These are phyloP conservation scores for Penicillium oxalicum DNA, from an alignment of 2,329 filamentous ascomycete genomes.

Conservation along the genomic window DNA sequence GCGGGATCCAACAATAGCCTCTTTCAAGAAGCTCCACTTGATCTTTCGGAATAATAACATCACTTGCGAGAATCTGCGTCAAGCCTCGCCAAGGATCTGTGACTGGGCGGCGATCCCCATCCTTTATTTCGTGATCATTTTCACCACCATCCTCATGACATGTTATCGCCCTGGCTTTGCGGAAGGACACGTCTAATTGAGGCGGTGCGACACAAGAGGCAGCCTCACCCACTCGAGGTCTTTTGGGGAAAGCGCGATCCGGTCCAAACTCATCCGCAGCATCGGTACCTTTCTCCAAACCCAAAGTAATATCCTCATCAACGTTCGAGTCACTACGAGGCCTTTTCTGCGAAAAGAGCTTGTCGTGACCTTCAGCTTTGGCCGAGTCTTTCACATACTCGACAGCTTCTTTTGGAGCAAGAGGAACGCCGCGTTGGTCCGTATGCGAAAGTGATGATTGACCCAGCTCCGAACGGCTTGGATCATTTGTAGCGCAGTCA, in stretches of 20 bases:
- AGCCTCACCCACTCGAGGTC: too few relatives aligned
- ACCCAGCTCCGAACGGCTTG: not conserved
- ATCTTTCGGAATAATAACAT: constrained; percentile 44
- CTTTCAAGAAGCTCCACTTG: constrained; percentile 48
- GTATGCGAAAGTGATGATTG: not conserved
- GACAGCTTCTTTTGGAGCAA: not conserved
- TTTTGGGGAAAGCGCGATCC: too few relatives aligned
- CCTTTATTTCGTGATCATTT: not conserved
- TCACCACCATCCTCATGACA: too few relatives aligned
- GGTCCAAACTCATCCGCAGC: too few relatives aligned
- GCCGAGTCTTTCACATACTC: not conserved
- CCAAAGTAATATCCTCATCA: too few relatives aligned
- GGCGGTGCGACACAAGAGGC: too few relatives aligned
- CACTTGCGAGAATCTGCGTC: constrained; percentile 36
- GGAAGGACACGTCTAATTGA: too few relatives aligned
- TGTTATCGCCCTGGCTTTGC: too few relatives aligned
- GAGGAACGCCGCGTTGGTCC: not conserved
- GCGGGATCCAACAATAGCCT: constrained; percentile 36
- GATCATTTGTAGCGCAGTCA: not conserved
- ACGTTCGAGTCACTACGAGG: not conserved
- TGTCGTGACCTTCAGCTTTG: too few relatives aligned
- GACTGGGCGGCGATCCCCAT: not conserved
- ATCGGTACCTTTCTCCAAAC: too few relatives aligned
- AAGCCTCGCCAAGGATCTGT: constrained; percentile 28
- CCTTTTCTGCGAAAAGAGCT: constrained; percentile 9